Conservation (phyloP, 139 green algal species). For the Chlamydomonas sp. region DNA sequence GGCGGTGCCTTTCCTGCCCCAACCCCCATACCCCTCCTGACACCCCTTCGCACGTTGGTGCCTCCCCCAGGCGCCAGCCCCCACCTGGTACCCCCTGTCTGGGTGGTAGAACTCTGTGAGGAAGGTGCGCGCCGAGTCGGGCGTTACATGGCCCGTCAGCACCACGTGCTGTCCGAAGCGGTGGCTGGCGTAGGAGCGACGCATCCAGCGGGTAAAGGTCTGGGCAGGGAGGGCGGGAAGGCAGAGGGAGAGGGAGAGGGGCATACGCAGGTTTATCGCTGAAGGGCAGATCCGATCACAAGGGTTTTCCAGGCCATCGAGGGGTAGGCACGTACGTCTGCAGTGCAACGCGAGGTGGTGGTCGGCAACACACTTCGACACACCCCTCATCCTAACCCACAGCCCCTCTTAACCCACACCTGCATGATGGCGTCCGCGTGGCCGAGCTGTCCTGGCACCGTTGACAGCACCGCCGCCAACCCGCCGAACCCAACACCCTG, state of each 20-base stretch:
- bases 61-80: background rate
- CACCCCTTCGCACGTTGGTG: background rate
- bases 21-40: background rate
- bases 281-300: background rate
- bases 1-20: background rate
- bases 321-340: background rate
- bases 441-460: background rate
- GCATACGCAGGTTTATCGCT: background rate
- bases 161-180: slow-evolving; percentile 41
- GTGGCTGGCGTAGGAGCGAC: background rate
- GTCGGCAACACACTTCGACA: background rate
- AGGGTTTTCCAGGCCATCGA: background rate
- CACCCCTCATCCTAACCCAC: background rate
- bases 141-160: slow-evolving; percentile 40
- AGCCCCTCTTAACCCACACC: no score
- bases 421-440: background rate
- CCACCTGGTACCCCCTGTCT: slow-evolving; percentile 36
- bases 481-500: no score
- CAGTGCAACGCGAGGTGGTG: background rate
- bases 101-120: slow-evolving; percentile 43
- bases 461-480: no score
- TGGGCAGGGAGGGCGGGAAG: background rate
- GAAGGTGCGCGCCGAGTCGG: slow-evolving; percentile 16
- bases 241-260: background rate
- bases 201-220: slow-evolving; percentile 32